Evolutionary conservation across 192 early-diverging fungal genomes (phyloP).

Genomic region (Linnemannia hyalina): DNA sequence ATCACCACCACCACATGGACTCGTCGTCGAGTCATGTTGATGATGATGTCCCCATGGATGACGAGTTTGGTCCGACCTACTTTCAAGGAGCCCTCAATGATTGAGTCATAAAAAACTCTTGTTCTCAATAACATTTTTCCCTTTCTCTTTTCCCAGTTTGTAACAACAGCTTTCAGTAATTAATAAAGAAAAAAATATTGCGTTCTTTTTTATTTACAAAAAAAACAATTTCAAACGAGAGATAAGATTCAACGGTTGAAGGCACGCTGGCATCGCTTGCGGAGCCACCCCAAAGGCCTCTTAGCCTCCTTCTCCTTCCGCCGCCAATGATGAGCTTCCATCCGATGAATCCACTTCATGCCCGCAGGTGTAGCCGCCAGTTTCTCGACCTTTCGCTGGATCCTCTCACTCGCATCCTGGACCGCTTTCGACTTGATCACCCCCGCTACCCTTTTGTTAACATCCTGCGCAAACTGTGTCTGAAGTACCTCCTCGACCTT

Average conservation of each 20-base stretch:
- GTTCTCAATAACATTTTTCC: background rate
- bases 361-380: background rate
- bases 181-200: background rate
- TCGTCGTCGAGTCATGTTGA: background rate
- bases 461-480: background rate
- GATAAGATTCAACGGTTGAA: background rate
- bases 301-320: background rate
- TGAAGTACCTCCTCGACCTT: background rate
- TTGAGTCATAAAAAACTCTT: background rate
- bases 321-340: background rate
- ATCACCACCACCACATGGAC: background rate
- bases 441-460: background rate
- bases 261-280: background rate
- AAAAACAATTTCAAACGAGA: background rate
- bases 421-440: background rate
- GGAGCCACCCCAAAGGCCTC: background rate
- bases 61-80: slow-evolving; percentile 39
- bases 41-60: slow-evolving; percentile 31
- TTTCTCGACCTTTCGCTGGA: background rate
- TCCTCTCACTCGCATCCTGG: background rate
- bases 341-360: slow-evolving; percentile 6
- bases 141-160: too few species aligned
- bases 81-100: slow-evolving; percentile 30
- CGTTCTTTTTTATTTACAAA: background rate
- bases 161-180: background rate